Percentiles rank a stretch among this genome's conserved stretches.
These are phyloP conservation scores for Pterula multifida DNA, from an alignment of 1,284 basidiomycete species.

Conservation along the genomic window DNA sequence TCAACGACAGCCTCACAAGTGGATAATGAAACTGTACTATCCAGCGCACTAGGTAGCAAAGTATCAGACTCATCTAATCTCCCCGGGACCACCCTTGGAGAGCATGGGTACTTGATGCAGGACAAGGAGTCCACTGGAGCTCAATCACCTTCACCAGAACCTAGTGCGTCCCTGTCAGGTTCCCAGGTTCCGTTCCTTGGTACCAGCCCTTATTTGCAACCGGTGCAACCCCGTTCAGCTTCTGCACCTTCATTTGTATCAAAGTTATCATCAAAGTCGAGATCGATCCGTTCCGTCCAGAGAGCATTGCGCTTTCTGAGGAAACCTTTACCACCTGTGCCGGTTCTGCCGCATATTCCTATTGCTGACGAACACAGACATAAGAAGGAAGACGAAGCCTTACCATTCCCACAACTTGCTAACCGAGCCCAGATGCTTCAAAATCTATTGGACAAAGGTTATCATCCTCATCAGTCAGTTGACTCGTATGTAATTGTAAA, in stretches of 20 bases:
- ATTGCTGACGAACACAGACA: constrained; percentile 27
- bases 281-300: constrained; percentile 20
- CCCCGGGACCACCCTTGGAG: background rate
- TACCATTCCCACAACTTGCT: constrained; percentile 38
- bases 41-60: background rate
- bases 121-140: background rate
- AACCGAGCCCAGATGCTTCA: constrained; percentile 36
- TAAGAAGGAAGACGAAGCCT: constrained; percentile 30
- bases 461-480: constrained; percentile 34
- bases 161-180: background rate
- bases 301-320: constrained; percentile 29
- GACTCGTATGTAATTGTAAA: background rate
- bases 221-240: constrained; percentile 32
- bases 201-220: background rate
- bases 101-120: background rate
- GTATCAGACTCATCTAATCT: background rate
- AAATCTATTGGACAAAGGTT: constrained; percentile 37
- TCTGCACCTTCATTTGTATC: constrained; percentile 38
- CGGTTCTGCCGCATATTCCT: constrained; percentile 31
- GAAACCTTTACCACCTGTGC: constrained; percentile 47
- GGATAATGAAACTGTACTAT: background rate
- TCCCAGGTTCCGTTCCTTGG: background rate
- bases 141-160: background rate
- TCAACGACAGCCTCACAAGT: background rate
- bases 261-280: constrained; percentile 23